phyloP scores from a whole-genome alignment of 2,329 filamentous ascomycete species.

The Hypoxylon sp. region DNA sequence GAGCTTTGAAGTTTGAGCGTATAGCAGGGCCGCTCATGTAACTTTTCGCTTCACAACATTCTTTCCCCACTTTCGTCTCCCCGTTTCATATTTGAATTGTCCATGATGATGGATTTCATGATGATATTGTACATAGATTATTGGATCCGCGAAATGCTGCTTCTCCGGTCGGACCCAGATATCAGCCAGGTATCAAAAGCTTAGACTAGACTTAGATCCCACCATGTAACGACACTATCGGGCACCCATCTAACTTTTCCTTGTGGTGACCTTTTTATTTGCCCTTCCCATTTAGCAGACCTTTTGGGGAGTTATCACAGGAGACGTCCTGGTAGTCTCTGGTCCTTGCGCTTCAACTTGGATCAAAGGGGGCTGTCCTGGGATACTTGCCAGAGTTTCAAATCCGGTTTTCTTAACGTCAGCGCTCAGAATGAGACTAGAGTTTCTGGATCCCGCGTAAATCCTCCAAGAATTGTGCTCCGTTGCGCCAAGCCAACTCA shows the following conservation, averaged over 20 bases:
- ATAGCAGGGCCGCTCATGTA: slow-evolving; percentile 34
- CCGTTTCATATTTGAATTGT: slow-evolving; percentile 26
- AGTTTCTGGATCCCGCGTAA: slow-evolving; percentile 42
- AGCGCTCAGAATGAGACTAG: slow-evolving; percentile 28
- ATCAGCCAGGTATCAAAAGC: slow-evolving; percentile 41
- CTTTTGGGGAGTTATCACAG: slow-evolving; percentile 17
- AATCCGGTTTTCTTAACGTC: slow-evolving; percentile 37
- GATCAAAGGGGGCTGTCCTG: slow-evolving; percentile 19
- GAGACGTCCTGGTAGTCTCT: slow-evolving; percentile 10
- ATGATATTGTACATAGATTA: slow-evolving; percentile 42
- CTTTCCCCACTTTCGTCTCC: slow-evolving; percentile 27
- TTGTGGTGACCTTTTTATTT: no score
- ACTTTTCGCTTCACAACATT: slow-evolving; percentile 39
- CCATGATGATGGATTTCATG: slow-evolving; percentile 29
- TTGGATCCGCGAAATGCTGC: slow-evolving; percentile 41
- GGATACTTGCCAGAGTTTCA: slow-evolving; percentile 38
- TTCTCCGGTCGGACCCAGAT: slow-evolving; percentile 43
- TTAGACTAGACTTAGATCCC: slow-evolving; percentile 47
- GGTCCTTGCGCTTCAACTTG: slow-evolving; percentile 35
- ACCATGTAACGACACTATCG: neutral
- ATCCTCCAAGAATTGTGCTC: slow-evolving; percentile 57
- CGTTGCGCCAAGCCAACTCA: slow-evolving; percentile 59
- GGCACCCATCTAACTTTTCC: no score
- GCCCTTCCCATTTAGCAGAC: slow-evolving; percentile 15
- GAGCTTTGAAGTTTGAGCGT: slow-evolving; percentile 25